These are phyloP conservation scores for Bothriochloa decipiens DNA, from an alignment of 176 grass and related monocot species.

Conservation along the genomic window DNA sequence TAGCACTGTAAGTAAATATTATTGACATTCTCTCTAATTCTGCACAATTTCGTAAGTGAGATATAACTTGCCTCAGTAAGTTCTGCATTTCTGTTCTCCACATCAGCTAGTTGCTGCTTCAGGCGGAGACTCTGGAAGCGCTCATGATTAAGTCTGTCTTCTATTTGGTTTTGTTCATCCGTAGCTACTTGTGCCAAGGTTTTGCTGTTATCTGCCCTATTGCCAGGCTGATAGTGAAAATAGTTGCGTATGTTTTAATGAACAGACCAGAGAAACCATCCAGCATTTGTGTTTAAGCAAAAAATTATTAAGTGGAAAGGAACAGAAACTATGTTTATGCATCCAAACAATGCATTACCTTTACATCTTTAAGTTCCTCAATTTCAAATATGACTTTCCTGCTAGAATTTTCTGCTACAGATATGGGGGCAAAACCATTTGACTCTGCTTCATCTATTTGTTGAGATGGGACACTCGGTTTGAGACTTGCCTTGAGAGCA, in stretches of 20 bases:
- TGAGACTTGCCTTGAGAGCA: constrained; percentile 76
- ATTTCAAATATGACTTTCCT: constrained; percentile 72
- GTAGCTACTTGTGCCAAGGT: constrained; percentile 48
- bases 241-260: not conserved
- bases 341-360: constrained; percentile 62
- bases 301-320: constrained; percentile 10
- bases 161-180: constrained; percentile 65
- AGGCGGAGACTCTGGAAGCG: constrained; percentile 60
- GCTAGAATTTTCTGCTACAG: constrained; percentile 33
- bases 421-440: constrained; percentile 39
- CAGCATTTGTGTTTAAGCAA: not conserved
- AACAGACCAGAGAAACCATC: not conserved
- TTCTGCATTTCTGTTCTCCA: constrained; percentile 70
- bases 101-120: constrained; percentile 75
- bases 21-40: constrained; percentile 7
- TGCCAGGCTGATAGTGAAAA: constrained; percentile 57
- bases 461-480: constrained; percentile 40
- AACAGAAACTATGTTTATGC: constrained; percentile 34
- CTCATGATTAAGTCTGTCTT: constrained; percentile 73
- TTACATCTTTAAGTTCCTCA: constrained; percentile 70
- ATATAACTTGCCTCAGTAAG: constrained; percentile 72
- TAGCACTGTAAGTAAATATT: not conserved
- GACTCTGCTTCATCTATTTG: constrained; percentile 45
- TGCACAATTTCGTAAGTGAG: not conserved
- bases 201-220: constrained; percentile 55